phyloP scores from a whole-genome alignment of 2,329 filamentous ascomycete genomes.

The Paraphoma sp. region DNA sequence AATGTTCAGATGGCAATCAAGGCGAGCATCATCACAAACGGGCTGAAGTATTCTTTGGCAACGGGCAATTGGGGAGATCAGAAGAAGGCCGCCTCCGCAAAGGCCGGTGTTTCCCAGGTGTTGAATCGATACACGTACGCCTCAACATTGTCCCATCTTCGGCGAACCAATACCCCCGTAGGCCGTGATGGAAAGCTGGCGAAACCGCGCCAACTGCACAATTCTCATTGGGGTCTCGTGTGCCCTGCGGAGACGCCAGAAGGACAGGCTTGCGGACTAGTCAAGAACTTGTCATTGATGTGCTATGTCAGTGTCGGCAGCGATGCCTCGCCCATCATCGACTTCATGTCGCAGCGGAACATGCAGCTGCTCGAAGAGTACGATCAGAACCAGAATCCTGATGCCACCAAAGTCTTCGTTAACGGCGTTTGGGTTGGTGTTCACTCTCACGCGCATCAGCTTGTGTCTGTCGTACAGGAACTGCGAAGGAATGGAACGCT shows the following conservation, averaged over 20 bases:
- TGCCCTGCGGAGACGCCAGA: slow-evolving; percentile 98
- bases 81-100: slow-evolving; percentile 95
- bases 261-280: slow-evolving; percentile 96
- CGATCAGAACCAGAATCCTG: slow-evolving; percentile 69
- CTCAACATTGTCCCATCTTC: slow-evolving; percentile 94
- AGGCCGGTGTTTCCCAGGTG: slow-evolving; percentile 97
- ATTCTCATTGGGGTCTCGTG: slow-evolving; percentile 97
- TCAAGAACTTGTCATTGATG: slow-evolving; percentile 98
- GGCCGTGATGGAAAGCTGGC: slow-evolving; percentile 98
- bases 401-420: slow-evolving; percentile 97
- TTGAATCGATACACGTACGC: slow-evolving; percentile 97
- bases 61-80: slow-evolving; percentile 99
- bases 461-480: slow-evolving; percentile 79
- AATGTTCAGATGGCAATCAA: slow-evolving; percentile 91
- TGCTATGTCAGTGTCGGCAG: slow-evolving; percentile 97
- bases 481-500: slow-evolving; percentile 83
- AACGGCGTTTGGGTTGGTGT: slow-evolving; percentile 99
- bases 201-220: slow-evolving; percentile 96
- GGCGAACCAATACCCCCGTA: slow-evolving; percentile 96
- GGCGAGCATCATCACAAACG: slow-evolving; percentile 87
- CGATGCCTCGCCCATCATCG: slow-evolving; percentile 85
- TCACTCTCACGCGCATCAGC: slow-evolving; percentile 83
- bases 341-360: slow-evolving; percentile 93
- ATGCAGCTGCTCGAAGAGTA: slow-evolving; percentile 99
- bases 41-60: slow-evolving; percentile 93